Evolutionary conservation across 2,329 filamentous ascomycete genomes (phyloP), one percentile per base, ranked within the genome.

Genomic region (Tolypocladium pustulatum): DNA sequence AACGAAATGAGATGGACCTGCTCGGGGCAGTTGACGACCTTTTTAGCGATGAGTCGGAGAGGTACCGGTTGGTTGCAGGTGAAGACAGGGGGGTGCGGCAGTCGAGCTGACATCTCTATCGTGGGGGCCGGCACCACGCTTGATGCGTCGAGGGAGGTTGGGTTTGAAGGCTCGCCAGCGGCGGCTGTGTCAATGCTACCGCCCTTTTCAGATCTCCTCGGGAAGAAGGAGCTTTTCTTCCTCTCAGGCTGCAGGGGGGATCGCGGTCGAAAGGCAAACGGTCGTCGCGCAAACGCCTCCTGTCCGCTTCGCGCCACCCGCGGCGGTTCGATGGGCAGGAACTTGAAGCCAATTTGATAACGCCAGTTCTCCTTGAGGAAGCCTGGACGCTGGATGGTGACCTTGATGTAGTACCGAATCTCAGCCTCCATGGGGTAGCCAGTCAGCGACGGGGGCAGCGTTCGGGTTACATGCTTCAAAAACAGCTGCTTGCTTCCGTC

Each of bases 331-430:
- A 97, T 93, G 5, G 94, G 94, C 41, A 97, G 80, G 70, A 99
- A 94, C 60, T 90, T 93, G 74, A 97, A 88, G 40, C 86, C 84
- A 40, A 80, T 68, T 62, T 82, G 76, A 62, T 80, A 79, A 25
- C 92, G 81, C 72, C 91, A 89, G 67, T 97, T 97, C 74, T 96
- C 91, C 69, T 93, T 93, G 73, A 95, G 90, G 60, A 97, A 81
- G 17, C 89, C 87, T 0, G 91, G 91, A n/a, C 91, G 81, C 67
- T 91, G 90, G 7, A 97, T 86, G 0, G 94, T 97, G n/a, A 89
- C 91, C 72, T 99, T 99, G 69, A 97, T 81, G 70, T 90, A 99
- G 74, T 99, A 99, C 65, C 87, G 83, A 61, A 97, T 92, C 73
- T 96, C 91, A 27, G 92, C 93, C 71, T 92, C 85, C 37, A 87